A percentile compares a stretch with the other conserved stretches of the same genome.
phyloP scores from a whole-genome alignment of 306 rosid genomes.

The Citrullus colocynthis region DNA sequence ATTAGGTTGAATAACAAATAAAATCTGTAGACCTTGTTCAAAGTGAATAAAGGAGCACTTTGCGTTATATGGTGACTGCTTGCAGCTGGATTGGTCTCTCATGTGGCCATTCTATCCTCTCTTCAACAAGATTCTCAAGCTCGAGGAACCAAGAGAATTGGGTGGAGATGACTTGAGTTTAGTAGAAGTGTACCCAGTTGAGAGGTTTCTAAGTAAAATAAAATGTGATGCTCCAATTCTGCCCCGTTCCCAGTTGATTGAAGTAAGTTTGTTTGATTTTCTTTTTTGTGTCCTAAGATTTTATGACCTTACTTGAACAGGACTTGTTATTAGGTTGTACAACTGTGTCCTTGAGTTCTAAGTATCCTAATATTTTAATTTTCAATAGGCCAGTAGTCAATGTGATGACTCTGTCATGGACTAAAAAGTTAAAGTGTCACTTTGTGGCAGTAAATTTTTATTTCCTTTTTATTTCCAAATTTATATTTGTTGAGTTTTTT shows the following conservation, averaged over 20 bases:
- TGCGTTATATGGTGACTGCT: constrained; percentile 11
- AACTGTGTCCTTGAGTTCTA: too few species aligned
- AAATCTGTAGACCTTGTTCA: neutral
- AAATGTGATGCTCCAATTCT: constrained; percentile 22
- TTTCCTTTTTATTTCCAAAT: neutral
- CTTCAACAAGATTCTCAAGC: constrained; percentile 50
- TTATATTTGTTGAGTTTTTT: neutral
- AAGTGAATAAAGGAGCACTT: neutral
- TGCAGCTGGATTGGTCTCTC: constrained; percentile 21
- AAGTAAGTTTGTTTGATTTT: constrained; percentile 42
- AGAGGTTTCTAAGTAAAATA: constrained; percentile 22
- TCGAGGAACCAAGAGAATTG: constrained; percentile 35
- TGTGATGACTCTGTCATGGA: neutral
- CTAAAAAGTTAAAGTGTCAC: neutral
- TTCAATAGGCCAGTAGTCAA: neutral
- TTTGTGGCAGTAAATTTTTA: neutral
- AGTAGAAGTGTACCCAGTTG: constrained; percentile 29
- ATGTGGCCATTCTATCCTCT: constrained; percentile 85
- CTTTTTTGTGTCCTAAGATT: neutral
- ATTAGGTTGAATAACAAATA: neutral
- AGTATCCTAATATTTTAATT: neutral
- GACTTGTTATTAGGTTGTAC: too few species aligned
- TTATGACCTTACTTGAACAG: too few species aligned
- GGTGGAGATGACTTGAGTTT: constrained; percentile 29
- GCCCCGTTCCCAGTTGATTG: constrained; percentile 35